Conservation (phyloP, 192 early-diverging fungal genomes). For the Coemansia sp. region DNA sequence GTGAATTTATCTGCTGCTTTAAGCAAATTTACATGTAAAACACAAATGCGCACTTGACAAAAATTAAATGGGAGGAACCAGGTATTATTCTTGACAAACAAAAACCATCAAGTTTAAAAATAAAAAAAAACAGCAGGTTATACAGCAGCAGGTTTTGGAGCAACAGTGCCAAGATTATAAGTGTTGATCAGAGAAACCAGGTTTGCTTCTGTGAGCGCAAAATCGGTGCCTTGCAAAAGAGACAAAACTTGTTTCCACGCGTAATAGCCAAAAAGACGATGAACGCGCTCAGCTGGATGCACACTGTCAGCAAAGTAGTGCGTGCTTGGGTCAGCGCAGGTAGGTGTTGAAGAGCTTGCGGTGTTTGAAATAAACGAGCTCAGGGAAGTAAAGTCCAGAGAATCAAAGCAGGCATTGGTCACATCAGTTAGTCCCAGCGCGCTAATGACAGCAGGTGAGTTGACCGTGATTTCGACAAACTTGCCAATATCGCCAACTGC, state of each 20-base stretch:
- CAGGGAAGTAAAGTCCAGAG: not conserved
- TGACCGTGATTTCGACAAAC: slow-evolving; percentile 32
- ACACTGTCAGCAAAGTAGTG: not conserved
- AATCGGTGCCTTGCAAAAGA: not conserved
- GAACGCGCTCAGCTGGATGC: slow-evolving; percentile 32
- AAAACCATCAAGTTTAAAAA: too few relatives aligned
- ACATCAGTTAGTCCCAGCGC: slow-evolving; percentile 29
- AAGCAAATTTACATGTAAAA: too few relatives aligned
- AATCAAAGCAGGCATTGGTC: slow-evolving; percentile 13
- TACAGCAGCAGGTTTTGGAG: slow-evolving; percentile 23
- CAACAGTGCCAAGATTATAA: slow-evolving; percentile 34
- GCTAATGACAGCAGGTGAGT: slow-evolving; percentile 4
- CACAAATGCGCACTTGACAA: too few relatives aligned
- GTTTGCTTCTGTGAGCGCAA: slow-evolving; percentile 14
- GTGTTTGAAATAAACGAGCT: not conserved
- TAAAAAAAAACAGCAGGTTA: slow-evolving; percentile 1
- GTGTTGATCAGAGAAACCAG: slow-evolving; percentile 21
- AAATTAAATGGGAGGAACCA: too few relatives aligned
- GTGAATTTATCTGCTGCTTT: too few relatives aligned
- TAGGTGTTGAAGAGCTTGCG: not conserved
- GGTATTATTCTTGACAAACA: too few relatives aligned
- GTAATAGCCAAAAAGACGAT: slow-evolving; percentile 38
- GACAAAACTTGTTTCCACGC: slow-evolving; percentile 3
- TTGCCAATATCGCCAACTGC: slow-evolving; percentile 32
- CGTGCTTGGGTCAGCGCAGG: not conserved